Base-by-base conservation (phyloP, 768 basidiomycete genomes). In the Roridomyces roridus region DNA sequence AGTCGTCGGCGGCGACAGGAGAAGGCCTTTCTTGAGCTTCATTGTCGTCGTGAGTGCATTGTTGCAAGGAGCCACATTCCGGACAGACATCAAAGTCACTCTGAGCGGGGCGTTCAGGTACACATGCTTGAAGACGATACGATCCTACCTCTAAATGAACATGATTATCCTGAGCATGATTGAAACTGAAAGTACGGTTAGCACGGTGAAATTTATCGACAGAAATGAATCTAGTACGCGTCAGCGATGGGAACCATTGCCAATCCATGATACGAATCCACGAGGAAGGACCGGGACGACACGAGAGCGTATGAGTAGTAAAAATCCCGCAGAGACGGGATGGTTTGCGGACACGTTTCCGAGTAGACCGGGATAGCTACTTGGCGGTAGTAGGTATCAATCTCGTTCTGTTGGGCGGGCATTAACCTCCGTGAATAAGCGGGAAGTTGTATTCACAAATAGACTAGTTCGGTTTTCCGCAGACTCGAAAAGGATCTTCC, bases 191-290 rank as follows among this genome's bases (percentile, higher is more conserved):
- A 28, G 25, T 21, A n/a, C n/a, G 45, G 46, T 44, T 18, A 24
- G 20, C 58, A 39, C 15, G 25, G 45, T 44, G 57, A 2, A 42
- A 45, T 46, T 31, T 17, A 8, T 25, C 7, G 17, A 18, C 31
- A 53, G 40, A 48, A 40, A 51, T 18, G 31, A 20, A 81, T 87
- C 70, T 67, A n/a, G n/a, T n/a, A 92, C 89, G 82, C 81, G 73
- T 95, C 94, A 28, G 91, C 91, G 60, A 94, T 82, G 5, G 94
- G 92, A 18, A 93, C 90, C 82, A 96, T 89, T 1, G 89, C 82
- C 17, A 95, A 74, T 6, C 85, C 85, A 68, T 93, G 92, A 67
- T 85, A 94, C 7, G 83, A 80, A 70, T 96, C 94, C 57, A 94
- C 84, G 56, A 91, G 76, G 72, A 96, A 96, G 4, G 92, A 88